A percentile compares a stretch with the other conserved stretches of the same genome.
Conservation (phyloP, 345 rosid species). For the Arabidopsis suecica region DNA sequence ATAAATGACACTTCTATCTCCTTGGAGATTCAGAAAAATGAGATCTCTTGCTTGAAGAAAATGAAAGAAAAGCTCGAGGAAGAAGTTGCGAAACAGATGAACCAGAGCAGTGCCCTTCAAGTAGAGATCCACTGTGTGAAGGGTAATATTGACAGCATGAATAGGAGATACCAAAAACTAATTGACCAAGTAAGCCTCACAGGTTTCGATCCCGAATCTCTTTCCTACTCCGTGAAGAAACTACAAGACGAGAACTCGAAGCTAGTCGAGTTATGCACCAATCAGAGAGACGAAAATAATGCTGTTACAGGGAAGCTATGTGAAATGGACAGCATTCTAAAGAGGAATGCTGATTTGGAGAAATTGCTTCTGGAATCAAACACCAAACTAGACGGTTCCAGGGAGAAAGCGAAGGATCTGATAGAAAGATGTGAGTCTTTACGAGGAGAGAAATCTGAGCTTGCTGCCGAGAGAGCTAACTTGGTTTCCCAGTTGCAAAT, state of each 20-base stretch:
- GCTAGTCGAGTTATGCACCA: slow-evolving; percentile 59
- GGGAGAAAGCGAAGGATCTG: slow-evolving; percentile 59
- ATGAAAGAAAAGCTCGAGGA: slow-evolving; percentile 79
- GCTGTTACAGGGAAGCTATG: slow-evolving; percentile 29
- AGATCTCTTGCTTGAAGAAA: slow-evolving; percentile 63
- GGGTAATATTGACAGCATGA: slow-evolving; percentile 66
- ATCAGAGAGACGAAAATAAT: slow-evolving; percentile 52
- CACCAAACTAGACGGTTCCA: slow-evolving; percentile 66
- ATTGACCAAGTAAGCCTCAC: slow-evolving; percentile 68
- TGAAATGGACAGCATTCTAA: slow-evolving; percentile 48
- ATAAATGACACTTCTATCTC: slow-evolving; percentile 58
- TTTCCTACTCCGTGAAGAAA: slow-evolving; percentile 62
- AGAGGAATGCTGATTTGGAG: slow-evolving; percentile 67
- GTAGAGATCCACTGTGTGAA: slow-evolving; percentile 69
- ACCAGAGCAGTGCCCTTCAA: slow-evolving; percentile 69
- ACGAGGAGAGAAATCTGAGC: slow-evolving; percentile 70
- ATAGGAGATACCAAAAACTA: slow-evolving; percentile 58
- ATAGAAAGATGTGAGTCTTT: slow-evolving; percentile 67
- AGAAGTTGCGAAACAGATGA: slow-evolving; percentile 68
- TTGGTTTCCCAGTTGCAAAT: slow-evolving; percentile 79
- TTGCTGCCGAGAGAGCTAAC: slow-evolving; percentile 67
- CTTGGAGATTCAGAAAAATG: slow-evolving; percentile 52
- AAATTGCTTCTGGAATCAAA: slow-evolving; percentile 71
- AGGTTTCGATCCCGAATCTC: slow-evolving; percentile 63
- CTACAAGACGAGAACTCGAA: slow-evolving; percentile 68